These are phyloP conservation scores for Hypoxylon sp. DNA, from an alignment of 2,329 filamentous ascomycete genomes.

Conservation along the genomic window DNA sequence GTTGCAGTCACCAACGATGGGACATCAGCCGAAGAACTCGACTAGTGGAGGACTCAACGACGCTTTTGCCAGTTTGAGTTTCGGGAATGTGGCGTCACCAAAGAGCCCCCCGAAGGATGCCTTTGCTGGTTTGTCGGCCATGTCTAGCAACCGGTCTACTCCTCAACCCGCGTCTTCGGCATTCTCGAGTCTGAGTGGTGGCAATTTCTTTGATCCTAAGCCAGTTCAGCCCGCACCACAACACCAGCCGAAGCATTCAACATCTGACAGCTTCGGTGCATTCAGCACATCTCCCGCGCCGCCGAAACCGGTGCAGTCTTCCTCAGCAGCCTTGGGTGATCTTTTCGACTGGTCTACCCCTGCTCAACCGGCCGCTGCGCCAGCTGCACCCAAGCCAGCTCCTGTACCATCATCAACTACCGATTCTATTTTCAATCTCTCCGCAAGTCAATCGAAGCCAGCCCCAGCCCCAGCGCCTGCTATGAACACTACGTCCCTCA, in stretches of 20 bases:
- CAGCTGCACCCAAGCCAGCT: constrained; percentile 59
- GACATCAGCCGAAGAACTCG: constrained; percentile 63
- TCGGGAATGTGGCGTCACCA: constrained; percentile 63
- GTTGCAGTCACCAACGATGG: constrained; percentile 65
- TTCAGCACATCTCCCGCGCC: constrained; percentile 63
- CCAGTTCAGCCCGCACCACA: constrained; percentile 69
- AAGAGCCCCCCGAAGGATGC: constrained; percentile 55
- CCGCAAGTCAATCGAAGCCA: constrained; percentile 64
- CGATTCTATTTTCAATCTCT: constrained; percentile 87
- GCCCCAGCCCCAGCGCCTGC: constrained; percentile 57
- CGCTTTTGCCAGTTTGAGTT: constrained; percentile 80
- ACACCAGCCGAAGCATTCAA: constrained; percentile 62
- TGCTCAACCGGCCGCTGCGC: constrained; percentile 61
- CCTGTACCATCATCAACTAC: constrained; percentile 60
- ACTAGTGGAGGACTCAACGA: constrained; percentile 78
- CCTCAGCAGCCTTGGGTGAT: constrained; percentile 76
- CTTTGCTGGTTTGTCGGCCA: constrained; percentile 54
- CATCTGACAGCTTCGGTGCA: constrained; percentile 75
- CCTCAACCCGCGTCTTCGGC: constrained; percentile 57
- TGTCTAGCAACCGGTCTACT: constrained; percentile 56
- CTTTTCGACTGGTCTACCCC: constrained; percentile 81
- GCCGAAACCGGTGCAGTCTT: constrained; percentile 60
- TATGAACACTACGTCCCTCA: constrained; percentile 54
- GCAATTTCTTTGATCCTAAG: constrained; percentile 85
- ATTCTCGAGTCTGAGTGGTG: constrained; percentile 69